These are phyloP conservation scores for Tetrahymena borealis DNA, from an alignment of 73 alveolate species.

Conservation along the genomic window DNA sequence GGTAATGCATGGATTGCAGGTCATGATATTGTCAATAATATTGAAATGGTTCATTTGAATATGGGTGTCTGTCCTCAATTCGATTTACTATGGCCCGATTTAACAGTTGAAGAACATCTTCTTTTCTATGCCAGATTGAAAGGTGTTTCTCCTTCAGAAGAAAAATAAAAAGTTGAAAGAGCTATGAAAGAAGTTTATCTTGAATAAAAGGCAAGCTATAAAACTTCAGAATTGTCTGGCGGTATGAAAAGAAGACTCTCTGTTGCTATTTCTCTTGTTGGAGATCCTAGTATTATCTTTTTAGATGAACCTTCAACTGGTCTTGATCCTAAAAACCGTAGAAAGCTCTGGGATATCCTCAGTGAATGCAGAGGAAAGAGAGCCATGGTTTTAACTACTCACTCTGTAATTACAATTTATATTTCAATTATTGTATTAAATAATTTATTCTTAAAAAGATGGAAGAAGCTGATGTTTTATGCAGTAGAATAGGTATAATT, in stretches of 20 bases:
- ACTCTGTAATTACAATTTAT: conserved; percentile 45
- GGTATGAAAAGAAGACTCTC: conserved; percentile 97
- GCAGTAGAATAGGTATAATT: conserved; percentile 90
- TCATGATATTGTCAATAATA: conserved; percentile 62
- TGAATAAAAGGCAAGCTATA: conserved; percentile 65
- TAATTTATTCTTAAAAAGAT: conserved; percentile 4
- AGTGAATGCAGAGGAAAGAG: conserved; percentile 75
- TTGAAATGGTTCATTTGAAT: conserved; percentile 73
- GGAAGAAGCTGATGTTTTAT: conserved; percentile 98
- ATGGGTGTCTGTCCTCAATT: conserved; percentile 99
- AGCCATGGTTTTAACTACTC: conserved; percentile 94
- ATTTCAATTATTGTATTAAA: not conserved
- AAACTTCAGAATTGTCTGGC: conserved; percentile 82
- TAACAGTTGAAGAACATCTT: conserved; percentile 90
- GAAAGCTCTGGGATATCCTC: conserved; percentile 91
- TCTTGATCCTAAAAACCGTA: conserved; percentile 93
- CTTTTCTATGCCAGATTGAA: conserved; percentile 87
- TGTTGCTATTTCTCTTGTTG: conserved; percentile 84
- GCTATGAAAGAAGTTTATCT: conserved; percentile 91
- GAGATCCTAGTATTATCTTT: conserved; percentile 86
- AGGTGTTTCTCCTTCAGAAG: conserved; percentile 73
- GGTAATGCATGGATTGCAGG: conserved; percentile 98
- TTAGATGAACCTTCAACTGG: conserved; percentile 99
- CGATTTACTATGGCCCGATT: conserved; percentile 89
- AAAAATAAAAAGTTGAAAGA: conserved; percentile 49